Percentiles rank a stretch among this genome's conserved stretches.
Conservation (phyloP, 164 flowering plant genomes). For the Brasenia schreberi region DNA sequence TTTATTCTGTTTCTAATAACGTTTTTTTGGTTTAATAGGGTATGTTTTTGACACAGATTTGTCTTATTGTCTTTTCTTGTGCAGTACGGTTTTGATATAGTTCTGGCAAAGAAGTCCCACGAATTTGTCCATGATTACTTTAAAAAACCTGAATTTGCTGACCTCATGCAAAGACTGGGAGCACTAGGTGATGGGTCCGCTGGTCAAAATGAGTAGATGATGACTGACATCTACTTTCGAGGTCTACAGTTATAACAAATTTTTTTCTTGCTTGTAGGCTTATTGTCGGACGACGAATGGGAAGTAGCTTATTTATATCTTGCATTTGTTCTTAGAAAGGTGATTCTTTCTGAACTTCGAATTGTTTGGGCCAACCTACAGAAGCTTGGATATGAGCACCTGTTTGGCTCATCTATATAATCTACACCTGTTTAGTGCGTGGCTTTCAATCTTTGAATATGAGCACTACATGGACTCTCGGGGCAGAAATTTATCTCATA, state of each 20-base stretch:
- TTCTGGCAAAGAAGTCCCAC: constrained; percentile 82
- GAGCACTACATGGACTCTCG: too few relatives aligned
- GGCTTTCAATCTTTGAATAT: too few relatives aligned
- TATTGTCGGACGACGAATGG: constrained; percentile 91
- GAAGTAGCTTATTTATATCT: constrained; percentile 84
- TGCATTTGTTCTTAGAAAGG: constrained; percentile 87
- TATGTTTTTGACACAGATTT: too few relatives aligned
- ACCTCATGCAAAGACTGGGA: constrained; percentile 92
- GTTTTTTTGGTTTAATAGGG: too few relatives aligned
- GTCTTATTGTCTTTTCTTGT: too few relatives aligned
- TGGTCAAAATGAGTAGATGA: constrained; percentile 46
- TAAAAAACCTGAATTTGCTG: constrained; percentile 74
- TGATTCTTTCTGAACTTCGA: constrained; percentile 7
- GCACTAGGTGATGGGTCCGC: constrained; percentile 94
- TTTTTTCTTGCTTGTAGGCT: constrained; percentile 28
- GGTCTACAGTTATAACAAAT: background rate
- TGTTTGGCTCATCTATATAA: too few relatives aligned
- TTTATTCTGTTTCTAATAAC: too few relatives aligned
- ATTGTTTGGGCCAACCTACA: too few relatives aligned
- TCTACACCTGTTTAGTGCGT: too few relatives aligned
- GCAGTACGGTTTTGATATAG: constrained; percentile 87
- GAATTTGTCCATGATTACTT: constrained; percentile 80
- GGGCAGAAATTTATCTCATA: too few relatives aligned
- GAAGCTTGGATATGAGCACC: too few relatives aligned
- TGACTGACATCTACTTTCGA: background rate